Base-by-base conservation (phyloP, 352 stramenopile species). In the Globisporangium iwayamae region DNA sequence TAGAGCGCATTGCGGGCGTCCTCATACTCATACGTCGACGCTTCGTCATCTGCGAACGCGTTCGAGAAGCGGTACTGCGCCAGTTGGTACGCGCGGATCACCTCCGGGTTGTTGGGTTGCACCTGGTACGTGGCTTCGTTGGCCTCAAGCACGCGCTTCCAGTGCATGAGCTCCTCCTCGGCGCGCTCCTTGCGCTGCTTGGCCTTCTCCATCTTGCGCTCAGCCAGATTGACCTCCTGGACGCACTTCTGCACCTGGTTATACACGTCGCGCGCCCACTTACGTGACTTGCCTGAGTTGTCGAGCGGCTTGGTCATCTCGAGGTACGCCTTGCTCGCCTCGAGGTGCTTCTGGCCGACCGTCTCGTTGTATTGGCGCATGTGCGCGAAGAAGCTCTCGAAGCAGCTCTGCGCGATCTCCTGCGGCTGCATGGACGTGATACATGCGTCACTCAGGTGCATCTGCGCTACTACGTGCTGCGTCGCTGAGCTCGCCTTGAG, bases 61-160 rank as follows among this genome's bases (percentile, higher is more conserved):
- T 60, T 90, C 8, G 76, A 67, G 59, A 90, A 91, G 13, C 80
- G 76, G 36, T 76, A 80, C 65, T 91, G 76, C 39, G 80, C 79
- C 10, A 80, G 52, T 38, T 91, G 78, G 56, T 84, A 90, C 4
- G 85, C 81, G 18, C 79, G 74, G 41, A 88, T 78, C 20, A 91
- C 81, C 52, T 95, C 86, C 0, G 81, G 78, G 56, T 84, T 92
- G 66, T 85, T 90, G 0, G 86, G 86, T 62, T 93, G 84, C 52
- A 93, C 81, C 66, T 90, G 69, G 56, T 88, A 91, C 38, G 86
- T 93, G 9, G 83, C 81, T 70, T 93, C 83, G 62, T 95, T 95
- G 0, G 84, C 82, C 50, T 87, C 81, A 10, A 91, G 62, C 52
- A 95, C 84, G 22, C 67, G 78, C 54, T 81, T 81, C 83, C 86